phyloP scores from a whole-genome alignment of 495 filamentous ascomycete species.

The Hyaloscypha variabilis region DNA sequence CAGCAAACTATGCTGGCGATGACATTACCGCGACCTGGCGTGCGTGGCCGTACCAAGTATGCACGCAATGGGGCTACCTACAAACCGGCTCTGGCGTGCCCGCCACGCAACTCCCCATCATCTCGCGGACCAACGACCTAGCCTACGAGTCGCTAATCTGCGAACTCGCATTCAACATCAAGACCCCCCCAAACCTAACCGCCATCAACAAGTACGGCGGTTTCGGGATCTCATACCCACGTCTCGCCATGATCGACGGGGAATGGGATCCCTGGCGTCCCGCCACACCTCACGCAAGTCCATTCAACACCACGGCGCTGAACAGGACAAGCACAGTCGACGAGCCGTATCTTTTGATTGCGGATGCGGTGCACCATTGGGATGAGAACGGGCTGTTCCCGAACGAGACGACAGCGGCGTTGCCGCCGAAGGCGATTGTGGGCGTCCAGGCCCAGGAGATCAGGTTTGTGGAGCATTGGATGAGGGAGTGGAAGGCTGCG shows the following conservation, averaged over 20 bases:
- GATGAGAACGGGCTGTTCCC: conserved; percentile 70
- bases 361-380: conserved; percentile 69
- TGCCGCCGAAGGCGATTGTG: conserved; percentile 56
- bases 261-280: conserved; percentile 71
- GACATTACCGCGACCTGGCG: conserved; percentile 52
- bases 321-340: conserved; percentile 52
- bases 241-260: conserved; percentile 70
- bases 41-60: conserved; percentile 62
- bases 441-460: conserved; percentile 57
- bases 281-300: conserved; percentile 59
- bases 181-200: conserved; percentile 51
- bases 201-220: conserved; percentile 71
- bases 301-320: conserved; percentile 43
- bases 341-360: conserved; percentile 66
- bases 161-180: conserved; percentile 64
- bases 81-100: conserved; percentile 68
- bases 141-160: conserved; percentile 57
- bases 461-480: conserved; percentile 65
- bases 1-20: conserved; percentile 51
- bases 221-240: conserved; percentile 63
- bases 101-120: conserved; percentile 55
- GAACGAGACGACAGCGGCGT: conserved; percentile 49
- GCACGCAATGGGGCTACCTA: conserved; percentile 69
- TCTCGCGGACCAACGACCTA: conserved; percentile 64
- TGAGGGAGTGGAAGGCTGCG: conserved; percentile 64